Evolutionary conservation across 108 stramenopile genomes (phyloP), one percentile per base, ranked within the genome.

Genomic region (Pseudonitzschia multiseries): DNA sequence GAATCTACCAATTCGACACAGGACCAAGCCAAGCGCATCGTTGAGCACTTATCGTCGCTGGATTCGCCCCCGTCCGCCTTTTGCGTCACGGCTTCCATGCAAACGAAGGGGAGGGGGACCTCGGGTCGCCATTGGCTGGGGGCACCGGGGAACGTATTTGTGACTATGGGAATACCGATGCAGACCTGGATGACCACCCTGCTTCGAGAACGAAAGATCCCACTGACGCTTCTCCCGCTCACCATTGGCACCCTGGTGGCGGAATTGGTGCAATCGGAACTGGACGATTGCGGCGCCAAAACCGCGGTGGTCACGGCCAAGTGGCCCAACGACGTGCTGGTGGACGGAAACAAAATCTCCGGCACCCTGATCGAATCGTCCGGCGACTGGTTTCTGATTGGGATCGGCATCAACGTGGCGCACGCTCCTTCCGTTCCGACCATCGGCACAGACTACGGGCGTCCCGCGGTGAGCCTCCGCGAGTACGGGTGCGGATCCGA

Each of bases 301-400:
- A 40, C 29, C 20, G 56, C 32, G 22, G 44, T 53, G 1, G 77
- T 78, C 9, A 84, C 89, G 10, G 82, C 96, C 52, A 97, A 97
- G 73, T 97, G 96, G 96, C 96, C 96, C 20, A 97, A 97, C 80
- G 96, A 79, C 61, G 96, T 97, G 14, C 78, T 97, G 18, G 76
- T 96, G 29, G 70, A 85, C 40, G 85, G 84, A 22, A 43, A 64
- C 31, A 91, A 87, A 67, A 79, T 87, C 63, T 76, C 86, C 33
- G 91, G 90, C n/a, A 65, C 80, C 28, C 65, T 93, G 60, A 92
- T 93, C 75, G 89, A 89, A 77, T 65, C 54, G 8, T 44, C 65
- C 26, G 73, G 77, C 26, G 83, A 83, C 65, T 96, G 91, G 89
- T 91, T 95, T 65, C 65, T 97, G 42, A 83, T 97, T 71, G 96